Conservation (phyloP, 805 yeast species). For the Torulaspora quercuum region DNA sequence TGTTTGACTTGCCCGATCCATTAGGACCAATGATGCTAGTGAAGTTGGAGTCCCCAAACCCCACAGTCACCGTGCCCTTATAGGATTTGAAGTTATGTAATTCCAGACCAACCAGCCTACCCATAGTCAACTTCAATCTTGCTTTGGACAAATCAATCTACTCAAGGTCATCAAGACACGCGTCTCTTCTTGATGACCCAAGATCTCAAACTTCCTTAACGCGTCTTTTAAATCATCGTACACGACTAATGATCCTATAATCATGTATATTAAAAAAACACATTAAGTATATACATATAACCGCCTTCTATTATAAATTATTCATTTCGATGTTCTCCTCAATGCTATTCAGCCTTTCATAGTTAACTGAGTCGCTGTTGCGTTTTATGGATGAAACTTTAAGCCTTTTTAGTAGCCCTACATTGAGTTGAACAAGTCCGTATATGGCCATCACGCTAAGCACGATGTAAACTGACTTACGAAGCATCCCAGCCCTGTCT, state of each 20-base stretch:
- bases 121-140: constrained; percentile 50
- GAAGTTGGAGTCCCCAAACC: constrained; percentile 79
- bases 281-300: neutral
- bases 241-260: no score
- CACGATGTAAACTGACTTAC: constrained; percentile 21
- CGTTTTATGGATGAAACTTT: constrained; percentile 1
- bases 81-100: constrained; percentile 89
- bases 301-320: constrained; percentile 1
- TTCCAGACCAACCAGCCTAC: constrained; percentile 74
- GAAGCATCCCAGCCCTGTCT: constrained; percentile 12
- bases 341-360: constrained; percentile 9
- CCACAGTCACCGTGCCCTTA: constrained; percentile 67
- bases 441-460: constrained; percentile 19
- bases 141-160: no score
- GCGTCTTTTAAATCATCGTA: no score
- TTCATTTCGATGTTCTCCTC: constrained; percentile 13
- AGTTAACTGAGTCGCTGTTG: constrained; percentile 3
- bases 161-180: constrained; percentile 2
- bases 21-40: constrained; percentile 97
- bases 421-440: constrained; percentile 19
- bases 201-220: constrained; percentile 5
- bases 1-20: constrained; percentile 95
- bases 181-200: constrained; percentile 6
- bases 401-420: constrained; percentile 19
- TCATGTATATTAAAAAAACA: no score